Base-by-base conservation (phyloP, 192 early-diverging fungal genomes). In the Gigaspora rosea region DNA sequence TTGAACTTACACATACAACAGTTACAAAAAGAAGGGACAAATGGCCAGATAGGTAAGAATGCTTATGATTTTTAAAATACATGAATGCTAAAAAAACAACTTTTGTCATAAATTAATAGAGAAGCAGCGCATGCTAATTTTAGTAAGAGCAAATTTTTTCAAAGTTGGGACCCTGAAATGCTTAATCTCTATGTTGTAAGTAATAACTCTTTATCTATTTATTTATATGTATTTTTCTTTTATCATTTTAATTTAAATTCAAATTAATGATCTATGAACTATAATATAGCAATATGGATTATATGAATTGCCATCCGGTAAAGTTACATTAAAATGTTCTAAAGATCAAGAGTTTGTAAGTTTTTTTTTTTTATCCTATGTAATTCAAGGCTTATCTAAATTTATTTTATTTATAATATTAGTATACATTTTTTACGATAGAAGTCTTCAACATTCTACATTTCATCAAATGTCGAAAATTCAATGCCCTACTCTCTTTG, bases 161-260 rank as follows among this genome's bases (percentile, higher is more conserved):
- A 81, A 57, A 61, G 49, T 0, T 88, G 85, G 77, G 81, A 85
- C 63, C 79, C 85, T 58, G 87, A 90, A 35, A 82, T 82, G 51
- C 71, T 90, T 22, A 80, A 90, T 16, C 56, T 85, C 12, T 88
- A 86, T 74, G 49, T 91, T 20, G 89, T 90, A 85, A 75, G 82
- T 54, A 35, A 8, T 11, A 20, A 7, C 2, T 58, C 2, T 36
- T 65, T 77, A 15, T 15, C 5, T 11, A 59, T 9, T 7, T 20
- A 15, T 62, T 27, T 27, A 0, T 27, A 0, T 27, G 27, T 27
- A 27, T 27, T 27, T 27, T 27, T 1, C 27, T 27, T 27, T 27
- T 36, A 33, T 70, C 15, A 47, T 5, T 1, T 7, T 58, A 61
- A 12, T 51, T 49, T 47, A 36, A 18, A 47, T 67, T 54, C 22